Conservation (phyloP, 768 basidiomycete genomes). For the Cystofilobasidium capitatum region DNA sequence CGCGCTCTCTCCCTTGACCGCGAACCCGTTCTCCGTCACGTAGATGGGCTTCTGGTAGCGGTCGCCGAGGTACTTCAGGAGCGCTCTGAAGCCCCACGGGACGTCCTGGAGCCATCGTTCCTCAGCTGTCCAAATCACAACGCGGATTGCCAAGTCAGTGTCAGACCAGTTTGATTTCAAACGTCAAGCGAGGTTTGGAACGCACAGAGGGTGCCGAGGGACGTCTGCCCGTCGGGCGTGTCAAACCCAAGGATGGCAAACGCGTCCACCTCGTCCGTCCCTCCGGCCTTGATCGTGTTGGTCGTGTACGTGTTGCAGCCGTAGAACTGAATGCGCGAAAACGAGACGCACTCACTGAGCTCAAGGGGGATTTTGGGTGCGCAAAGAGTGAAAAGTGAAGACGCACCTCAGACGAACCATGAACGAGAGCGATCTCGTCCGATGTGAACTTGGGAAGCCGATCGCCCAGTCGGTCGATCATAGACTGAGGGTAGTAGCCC, state of each 20-base stretch:
- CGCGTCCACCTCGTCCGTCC: constrained; percentile 31
- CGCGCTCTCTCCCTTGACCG: constrained; percentile 52
- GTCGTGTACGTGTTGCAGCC: constrained; percentile 30
- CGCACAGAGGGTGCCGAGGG: constrained; percentile 19
- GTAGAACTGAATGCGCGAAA: constrained; percentile 31
- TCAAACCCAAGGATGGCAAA: constrained; percentile 29
- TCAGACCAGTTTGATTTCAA: constrained; percentile 52
- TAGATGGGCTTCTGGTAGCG: constrained; percentile 51
- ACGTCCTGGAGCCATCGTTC: constrained; percentile 25
- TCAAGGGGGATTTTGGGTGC: background rate
- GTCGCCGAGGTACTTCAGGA: constrained; percentile 56
- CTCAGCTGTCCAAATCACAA: constrained; percentile 6
- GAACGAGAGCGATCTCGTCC: constrained; percentile 34
- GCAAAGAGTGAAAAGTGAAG: constrained; percentile 6
- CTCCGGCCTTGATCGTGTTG: constrained; percentile 32
- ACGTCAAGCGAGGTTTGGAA: background rate
- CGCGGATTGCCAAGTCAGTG: constrained; percentile 50
- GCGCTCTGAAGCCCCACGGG: constrained; percentile 35
- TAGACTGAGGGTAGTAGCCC: constrained; percentile 52
- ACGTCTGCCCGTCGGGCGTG: constrained; percentile 29
- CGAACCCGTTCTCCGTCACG: constrained; percentile 58
- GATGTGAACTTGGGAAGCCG: constrained; percentile 34
- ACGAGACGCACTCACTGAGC: background rate
- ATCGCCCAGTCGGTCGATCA: constrained; percentile 34
- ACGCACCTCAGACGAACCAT: constrained; percentile 36